phyloP scores from a whole-genome alignment of 768 basidiomycete species.

The Leccinellum rugosiceps region DNA sequence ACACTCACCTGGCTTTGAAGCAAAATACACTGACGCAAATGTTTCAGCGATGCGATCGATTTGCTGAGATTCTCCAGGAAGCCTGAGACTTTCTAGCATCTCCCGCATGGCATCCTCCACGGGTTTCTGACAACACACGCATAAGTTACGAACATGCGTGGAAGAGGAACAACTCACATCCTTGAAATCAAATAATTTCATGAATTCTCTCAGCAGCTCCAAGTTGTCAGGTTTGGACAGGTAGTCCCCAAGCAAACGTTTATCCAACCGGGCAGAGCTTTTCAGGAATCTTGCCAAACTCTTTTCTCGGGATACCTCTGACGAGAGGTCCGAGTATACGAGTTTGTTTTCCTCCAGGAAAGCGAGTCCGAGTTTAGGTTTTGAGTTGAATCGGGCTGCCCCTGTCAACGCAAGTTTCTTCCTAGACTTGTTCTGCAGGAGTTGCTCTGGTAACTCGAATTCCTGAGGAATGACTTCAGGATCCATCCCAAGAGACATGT shows the following conservation, averaged over 20 bases:
- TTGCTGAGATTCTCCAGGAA: slow-evolving; percentile 95
- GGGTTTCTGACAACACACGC: slow-evolving; percentile 60
- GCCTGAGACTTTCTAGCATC: slow-evolving; percentile 85
- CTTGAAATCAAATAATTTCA: slow-evolving; percentile 86
- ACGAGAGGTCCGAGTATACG: slow-evolving; percentile 66
- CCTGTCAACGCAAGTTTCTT: slow-evolving; percentile 86
- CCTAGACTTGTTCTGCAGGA: slow-evolving; percentile 70
- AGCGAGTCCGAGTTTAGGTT: slow-evolving; percentile 86
- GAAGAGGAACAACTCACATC: slow-evolving; percentile 50
- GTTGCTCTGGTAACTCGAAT: slow-evolving; percentile 52
- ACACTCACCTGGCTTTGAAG: slow-evolving; percentile 66
- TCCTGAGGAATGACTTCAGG: slow-evolving; percentile 36
- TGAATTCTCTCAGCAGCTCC: slow-evolving; percentile 82
- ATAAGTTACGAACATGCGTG: not conserved
- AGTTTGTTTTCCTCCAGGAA: slow-evolving; percentile 93
- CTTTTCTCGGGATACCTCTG: slow-evolving; percentile 51
- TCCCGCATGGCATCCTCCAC: slow-evolving; percentile 96
- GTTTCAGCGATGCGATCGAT: slow-evolving; percentile 92
- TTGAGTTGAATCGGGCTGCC: slow-evolving; percentile 83
- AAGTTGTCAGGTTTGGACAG: slow-evolving; percentile 86
- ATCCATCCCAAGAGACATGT: not conserved
- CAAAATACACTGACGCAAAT: slow-evolving; percentile 90
- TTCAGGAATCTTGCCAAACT: slow-evolving; percentile 88
- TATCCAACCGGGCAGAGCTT: slow-evolving; percentile 80
- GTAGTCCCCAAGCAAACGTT: slow-evolving; percentile 90